Conservation (phyloP, 2,329 filamentous ascomycete species). For the Arthrocladium fulminans region DNA sequence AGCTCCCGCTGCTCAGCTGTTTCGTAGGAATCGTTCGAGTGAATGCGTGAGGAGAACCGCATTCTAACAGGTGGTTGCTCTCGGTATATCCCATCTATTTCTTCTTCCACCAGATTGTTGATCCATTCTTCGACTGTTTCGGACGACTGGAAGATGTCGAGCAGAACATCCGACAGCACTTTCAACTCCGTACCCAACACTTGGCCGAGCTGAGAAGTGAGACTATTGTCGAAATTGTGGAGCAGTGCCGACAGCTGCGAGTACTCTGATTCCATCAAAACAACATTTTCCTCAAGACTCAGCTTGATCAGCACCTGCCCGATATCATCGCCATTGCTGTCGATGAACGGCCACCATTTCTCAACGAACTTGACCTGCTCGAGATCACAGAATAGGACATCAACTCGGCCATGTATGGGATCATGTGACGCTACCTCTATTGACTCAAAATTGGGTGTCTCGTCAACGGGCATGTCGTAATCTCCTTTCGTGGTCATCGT, state of each 20-base stretch:
- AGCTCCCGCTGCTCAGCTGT: conserved; percentile 50
- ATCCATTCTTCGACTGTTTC: conserved; percentile 81
- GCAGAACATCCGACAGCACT: conserved; percentile 70
- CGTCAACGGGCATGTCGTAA: conserved; percentile 34
- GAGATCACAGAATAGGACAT: conserved; percentile 69
- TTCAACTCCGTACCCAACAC: conserved; percentile 69
- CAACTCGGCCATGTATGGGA: conserved; percentile 51
- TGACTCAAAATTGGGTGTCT: conserved; percentile 35
- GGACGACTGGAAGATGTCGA: conserved; percentile 94
- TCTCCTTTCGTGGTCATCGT: conserved; percentile 38
- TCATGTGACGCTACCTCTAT: conserved; percentile 41
- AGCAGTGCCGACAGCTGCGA: conserved; percentile 70
- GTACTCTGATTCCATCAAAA: conserved; percentile 80
- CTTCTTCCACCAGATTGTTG: conserved; percentile 85
- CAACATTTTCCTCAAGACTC: conserved; percentile 78
- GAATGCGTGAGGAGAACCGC: conserved; percentile 55
- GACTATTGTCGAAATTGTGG: conserved; percentile 71
- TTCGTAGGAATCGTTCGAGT: conserved; percentile 52
- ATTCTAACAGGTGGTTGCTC: conserved; percentile 61
- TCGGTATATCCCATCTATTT: conserved; percentile 86
- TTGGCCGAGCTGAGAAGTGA: conserved; percentile 77
- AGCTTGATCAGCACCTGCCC: conserved; percentile 80
- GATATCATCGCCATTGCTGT: conserved; percentile 64
- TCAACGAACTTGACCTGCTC: conserved; percentile 71
- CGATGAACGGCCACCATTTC: conserved; percentile 76